A percentile compares a stretch with the other conserved stretches of the same genome.
Evolutionary conservation across 805 yeast genomes (phyloP).

Genomic region (Metschnikowia dekortorum): DNA sequence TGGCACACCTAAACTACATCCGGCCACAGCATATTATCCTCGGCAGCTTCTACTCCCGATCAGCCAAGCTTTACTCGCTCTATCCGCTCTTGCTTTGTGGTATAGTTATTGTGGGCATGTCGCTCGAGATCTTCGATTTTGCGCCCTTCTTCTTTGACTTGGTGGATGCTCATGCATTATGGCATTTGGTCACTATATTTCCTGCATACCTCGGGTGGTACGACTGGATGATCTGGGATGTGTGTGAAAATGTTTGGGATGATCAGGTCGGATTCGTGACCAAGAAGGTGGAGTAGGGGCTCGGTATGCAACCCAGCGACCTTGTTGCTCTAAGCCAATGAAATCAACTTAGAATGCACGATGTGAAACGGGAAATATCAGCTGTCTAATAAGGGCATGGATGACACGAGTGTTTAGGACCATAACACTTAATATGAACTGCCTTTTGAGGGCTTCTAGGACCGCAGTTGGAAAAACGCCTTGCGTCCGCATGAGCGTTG

Average conservation of each 20-base stretch:
- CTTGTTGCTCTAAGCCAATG: too few species aligned
- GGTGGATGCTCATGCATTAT: constrained; percentile 19
- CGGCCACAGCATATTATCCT: constrained; percentile 20
- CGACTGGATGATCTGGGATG: constrained; percentile 44
- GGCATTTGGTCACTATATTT: constrained; percentile 23
- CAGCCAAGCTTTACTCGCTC: constrained; percentile 36
- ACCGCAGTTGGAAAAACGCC: too few species aligned
- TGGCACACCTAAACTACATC: constrained; percentile 28
- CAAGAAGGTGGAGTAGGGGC: constrained; percentile 10
- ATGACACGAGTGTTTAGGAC: too few species aligned
- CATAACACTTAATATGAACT: too few species aligned
- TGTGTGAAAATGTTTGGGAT: constrained; percentile 26
- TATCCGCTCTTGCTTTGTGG: constrained; percentile 35
- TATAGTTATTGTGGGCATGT: constrained; percentile 67
- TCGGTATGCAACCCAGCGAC: too few species aligned
- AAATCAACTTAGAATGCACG: too few species aligned
- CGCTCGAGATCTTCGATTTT: constrained; percentile 88
- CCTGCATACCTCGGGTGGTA: constrained; percentile 44
- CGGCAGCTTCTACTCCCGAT: constrained; percentile 30
- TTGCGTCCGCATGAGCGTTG: too few species aligned
- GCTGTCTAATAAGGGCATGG: too few species aligned
- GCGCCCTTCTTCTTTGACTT: constrained; percentile 24
- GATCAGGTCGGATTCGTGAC: constrained; percentile 5
- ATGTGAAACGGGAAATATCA: too few species aligned
- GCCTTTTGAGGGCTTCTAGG: too few species aligned